Evolutionary conservation across 2,329 filamentous ascomycete species (phyloP).

Genomic region (Phialocephala sp.): DNA sequence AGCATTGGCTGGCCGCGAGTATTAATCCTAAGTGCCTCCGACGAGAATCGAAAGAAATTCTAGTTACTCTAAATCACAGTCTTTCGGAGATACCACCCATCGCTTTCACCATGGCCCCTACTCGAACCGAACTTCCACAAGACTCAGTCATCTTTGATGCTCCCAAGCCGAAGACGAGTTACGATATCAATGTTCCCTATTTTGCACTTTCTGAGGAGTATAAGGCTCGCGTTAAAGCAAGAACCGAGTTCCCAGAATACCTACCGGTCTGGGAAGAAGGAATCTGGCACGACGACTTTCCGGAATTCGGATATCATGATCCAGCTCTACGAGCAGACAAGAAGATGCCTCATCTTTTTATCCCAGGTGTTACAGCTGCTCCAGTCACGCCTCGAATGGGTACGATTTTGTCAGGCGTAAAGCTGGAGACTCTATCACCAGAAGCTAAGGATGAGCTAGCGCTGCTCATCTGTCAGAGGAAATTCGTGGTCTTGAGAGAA

Average conservation of each 20-base stretch:
- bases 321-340: conserved; percentile 62
- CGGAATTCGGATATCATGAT: conserved; percentile 51
- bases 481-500: conserved; percentile 56
- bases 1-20: conserved; percentile 15
- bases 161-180: conserved; percentile 34
- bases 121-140: conserved; percentile 21
- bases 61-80: not conserved
- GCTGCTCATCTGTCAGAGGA: conserved; percentile 48
- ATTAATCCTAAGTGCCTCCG: not conserved
- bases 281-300: conserved; percentile 52
- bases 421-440: conserved; percentile 46
- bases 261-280: conserved; percentile 52
- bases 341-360: conserved; percentile 64
- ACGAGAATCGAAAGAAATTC: not conserved
- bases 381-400: conserved; percentile 55
- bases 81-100: not conserved
- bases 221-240: conserved; percentile 44
- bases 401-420: conserved; percentile 48
- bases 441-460: conserved; percentile 50
- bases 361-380: conserved; percentile 64
- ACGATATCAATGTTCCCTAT: conserved; percentile 53
- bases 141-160: conserved; percentile 15
- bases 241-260: conserved; percentile 50
- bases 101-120: conserved; percentile 24
- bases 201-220: conserved; percentile 45